Evolutionary conservation across 768 basidiomycete genomes (phyloP), one percentile per base, ranked within the genome.

Genomic region (Amanita pseudoporphyria): DNA sequence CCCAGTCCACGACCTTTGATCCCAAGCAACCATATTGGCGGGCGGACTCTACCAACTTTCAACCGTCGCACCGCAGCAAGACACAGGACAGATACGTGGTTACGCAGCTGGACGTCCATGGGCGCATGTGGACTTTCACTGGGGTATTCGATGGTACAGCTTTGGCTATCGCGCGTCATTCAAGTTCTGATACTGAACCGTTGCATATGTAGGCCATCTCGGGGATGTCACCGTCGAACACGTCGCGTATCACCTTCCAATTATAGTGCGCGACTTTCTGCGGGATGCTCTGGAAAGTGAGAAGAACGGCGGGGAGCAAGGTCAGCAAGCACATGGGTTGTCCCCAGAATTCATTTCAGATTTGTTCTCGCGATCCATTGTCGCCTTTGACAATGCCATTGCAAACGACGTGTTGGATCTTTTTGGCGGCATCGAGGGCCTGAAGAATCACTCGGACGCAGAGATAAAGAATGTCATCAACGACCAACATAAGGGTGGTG

Each of bases 201-300:
- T 19, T 37, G 39, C 40, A 30, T 47, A 52, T 38, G 0, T 56
- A 82, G 82, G 82, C 42, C 82, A 84, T 61, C 71, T 82, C 19
- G 82, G 82, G 26, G 81, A 82, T 60, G 76, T 77, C 52, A 83
- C 81, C 0, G 82, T 82, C 13, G 79, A 78, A 54, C 81, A 84
- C 55, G 81, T 82, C 46, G 76, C 79, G 48, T 71, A 77, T 55
- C 80, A 83, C 58, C 68, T 84, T 54, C 82, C 82, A 46, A 79
- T 81, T 59, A 81, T 83, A 56, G 69, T 84, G 21, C 74, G 71
- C 45, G 70, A 82, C 52, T 79, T 79, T 58, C 62, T 84, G 39
- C 69, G 71, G 48, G 63, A 71, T 26, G 71, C 70, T 5, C 61
- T 72, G 28, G 30, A 43, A 22, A 32, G 40, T 37, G 14, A 30